These are phyloP conservation scores for Samsoniella hepiali DNA, from an alignment of 2,329 filamentous ascomycete species.

Conservation along the genomic window DNA sequence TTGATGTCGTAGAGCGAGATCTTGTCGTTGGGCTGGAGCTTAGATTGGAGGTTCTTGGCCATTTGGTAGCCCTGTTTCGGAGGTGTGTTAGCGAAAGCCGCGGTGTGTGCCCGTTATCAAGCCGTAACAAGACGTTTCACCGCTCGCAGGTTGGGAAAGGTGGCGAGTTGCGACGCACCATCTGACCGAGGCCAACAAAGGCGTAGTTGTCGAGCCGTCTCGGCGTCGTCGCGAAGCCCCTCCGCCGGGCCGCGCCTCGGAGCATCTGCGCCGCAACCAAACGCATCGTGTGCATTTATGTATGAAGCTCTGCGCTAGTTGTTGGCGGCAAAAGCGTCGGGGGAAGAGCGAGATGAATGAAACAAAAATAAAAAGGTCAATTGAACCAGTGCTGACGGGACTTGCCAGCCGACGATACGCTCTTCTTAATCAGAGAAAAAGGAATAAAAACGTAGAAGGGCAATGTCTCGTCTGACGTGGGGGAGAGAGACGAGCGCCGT, in stretches of 20 bases:
- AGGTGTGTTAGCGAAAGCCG: constrained; percentile 10
- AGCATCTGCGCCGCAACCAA: constrained; percentile 11
- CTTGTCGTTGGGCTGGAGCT: constrained; percentile 49
- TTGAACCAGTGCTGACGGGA: background rate
- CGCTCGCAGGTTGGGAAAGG: no score
- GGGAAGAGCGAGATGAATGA: background rate
- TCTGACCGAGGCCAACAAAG: constrained; percentile 59
- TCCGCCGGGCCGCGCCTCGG: constrained; percentile 34
- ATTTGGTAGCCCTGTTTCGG: constrained; percentile 55
- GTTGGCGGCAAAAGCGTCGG: background rate
- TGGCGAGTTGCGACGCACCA: constrained; percentile 42
- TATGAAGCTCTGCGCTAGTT: background rate
- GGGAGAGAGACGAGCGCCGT: constrained; percentile 21
- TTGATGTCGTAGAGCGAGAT: constrained; percentile 58
- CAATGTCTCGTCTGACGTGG: constrained; percentile 16
- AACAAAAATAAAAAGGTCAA: background rate
- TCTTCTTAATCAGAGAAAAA: background rate
- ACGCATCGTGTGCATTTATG: constrained; percentile 17
- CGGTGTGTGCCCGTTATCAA: background rate
- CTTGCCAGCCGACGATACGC: no score
- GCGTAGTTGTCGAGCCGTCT: constrained; percentile 51
- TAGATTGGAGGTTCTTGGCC: constrained; percentile 59
- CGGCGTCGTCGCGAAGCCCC: constrained; percentile 50
- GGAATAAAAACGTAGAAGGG: background rate
- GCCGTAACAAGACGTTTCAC: no score